phyloP scores from a whole-genome alignment of 257 asterid genomes.

The Solanum rostratum region DNA sequence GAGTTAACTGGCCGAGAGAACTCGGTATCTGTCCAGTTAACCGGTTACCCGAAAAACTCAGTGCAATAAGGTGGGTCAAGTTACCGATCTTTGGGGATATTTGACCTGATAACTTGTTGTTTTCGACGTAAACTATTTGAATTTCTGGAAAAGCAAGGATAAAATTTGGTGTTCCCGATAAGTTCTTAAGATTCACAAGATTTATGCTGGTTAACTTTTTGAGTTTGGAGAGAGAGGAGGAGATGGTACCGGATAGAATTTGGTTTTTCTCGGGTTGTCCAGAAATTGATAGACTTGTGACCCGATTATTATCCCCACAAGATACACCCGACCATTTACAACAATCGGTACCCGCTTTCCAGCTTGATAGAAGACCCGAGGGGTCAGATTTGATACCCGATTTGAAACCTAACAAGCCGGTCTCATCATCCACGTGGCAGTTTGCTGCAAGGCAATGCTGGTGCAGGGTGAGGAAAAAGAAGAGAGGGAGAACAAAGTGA shows the following conservation, averaged over 20 bases:
- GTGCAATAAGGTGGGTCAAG: not conserved
- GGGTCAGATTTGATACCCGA: slow-evolving; percentile 10
- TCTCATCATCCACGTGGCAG: slow-evolving; percentile 1
- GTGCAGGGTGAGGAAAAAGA: not conserved
- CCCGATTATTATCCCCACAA: not conserved
- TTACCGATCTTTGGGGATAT: not conserved
- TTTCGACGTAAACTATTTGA: not conserved
- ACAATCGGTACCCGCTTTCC: slow-evolving; percentile 6
- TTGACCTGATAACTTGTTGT: slow-evolving; percentile 2
- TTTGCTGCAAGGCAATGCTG: not conserved
- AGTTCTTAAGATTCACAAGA: not conserved
- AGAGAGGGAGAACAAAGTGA: not conserved
- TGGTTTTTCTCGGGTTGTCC: not conserved
- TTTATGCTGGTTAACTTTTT: not conserved
- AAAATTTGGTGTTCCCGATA: slow-evolving; percentile 5
- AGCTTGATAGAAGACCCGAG: not conserved
- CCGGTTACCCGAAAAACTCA: slow-evolving; percentile 4
- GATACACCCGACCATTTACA: not conserved
- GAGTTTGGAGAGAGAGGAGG: slow-evolving; percentile 11
- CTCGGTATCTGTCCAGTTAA: slow-evolving; percentile 6
- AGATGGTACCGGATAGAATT: slow-evolving; percentile 2
- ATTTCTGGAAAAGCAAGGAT: not conserved
- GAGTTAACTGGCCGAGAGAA: not conserved
- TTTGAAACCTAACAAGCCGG: slow-evolving; percentile 9
- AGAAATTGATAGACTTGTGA: not conserved